phyloP scores from a whole-genome alignment of 2,329 filamentous ascomycete genomes.

The Aspergillus ustus region DNA sequence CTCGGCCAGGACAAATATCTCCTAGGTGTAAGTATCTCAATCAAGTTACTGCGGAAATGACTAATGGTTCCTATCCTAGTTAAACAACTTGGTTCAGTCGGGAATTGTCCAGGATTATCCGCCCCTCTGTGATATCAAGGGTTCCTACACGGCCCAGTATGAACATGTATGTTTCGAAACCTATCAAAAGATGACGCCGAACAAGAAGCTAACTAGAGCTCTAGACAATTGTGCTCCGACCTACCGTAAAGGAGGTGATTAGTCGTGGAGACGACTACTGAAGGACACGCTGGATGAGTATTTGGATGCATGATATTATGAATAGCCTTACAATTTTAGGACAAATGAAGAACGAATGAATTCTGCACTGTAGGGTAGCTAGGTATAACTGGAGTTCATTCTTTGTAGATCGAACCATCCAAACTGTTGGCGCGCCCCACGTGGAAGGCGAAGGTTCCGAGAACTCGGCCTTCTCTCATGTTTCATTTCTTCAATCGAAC shows the following conservation, averaged over 20 bases:
- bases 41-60: background rate
- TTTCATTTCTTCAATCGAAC: conserved; percentile 21
- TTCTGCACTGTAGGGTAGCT: background rate
- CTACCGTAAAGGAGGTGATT: conserved; percentile 84
- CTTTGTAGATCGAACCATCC: conserved; percentile 20
- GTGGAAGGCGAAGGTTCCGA: conserved; percentile 39
- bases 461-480: conserved; percentile 18
- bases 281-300: conserved; percentile 31
- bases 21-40: conserved; percentile 67
- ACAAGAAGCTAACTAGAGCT: conserved; percentile 23
- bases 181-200: background rate
- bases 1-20: conserved; percentile 95
- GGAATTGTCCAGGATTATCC: conserved; percentile 91
- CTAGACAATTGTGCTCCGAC: conserved; percentile 76
- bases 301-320: conserved; percentile 4
- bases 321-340: background rate
- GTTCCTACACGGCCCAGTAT: conserved; percentile 90
- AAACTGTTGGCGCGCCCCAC: conserved; percentile 39
- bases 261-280: conserved; percentile 84
- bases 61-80: conserved; percentile 48
- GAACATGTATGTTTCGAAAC: conserved; percentile 74
- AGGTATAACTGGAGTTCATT: background rate
- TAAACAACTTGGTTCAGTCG: conserved; percentile 81
- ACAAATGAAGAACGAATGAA: conserved; percentile 12
- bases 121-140: conserved; percentile 87